Evolutionary conservation across 2,329 filamentous ascomycete genomes (phyloP).

Genomic region (Capronia coronata): DNA sequence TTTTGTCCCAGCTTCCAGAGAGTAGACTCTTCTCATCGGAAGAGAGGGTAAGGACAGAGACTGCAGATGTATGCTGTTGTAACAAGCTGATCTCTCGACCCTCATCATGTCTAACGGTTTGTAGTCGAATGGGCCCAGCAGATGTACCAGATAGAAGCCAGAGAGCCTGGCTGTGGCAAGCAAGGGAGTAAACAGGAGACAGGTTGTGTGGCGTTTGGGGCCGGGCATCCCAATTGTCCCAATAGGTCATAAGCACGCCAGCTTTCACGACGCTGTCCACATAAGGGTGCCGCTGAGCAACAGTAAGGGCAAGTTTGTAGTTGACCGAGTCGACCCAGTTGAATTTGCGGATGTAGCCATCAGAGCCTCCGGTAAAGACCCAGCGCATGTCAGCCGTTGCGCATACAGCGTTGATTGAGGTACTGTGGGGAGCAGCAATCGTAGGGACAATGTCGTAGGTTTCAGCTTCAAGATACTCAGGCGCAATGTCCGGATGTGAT

Average conservation of each 20-base stretch:
- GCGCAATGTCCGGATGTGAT: constrained; percentile 51
- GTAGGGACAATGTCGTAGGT: constrained; percentile 95
- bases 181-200: constrained; percentile 89
- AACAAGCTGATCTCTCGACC: constrained; percentile 80
- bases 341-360: constrained; percentile 95
- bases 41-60: constrained; percentile 75
- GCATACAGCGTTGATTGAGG: constrained; percentile 86
- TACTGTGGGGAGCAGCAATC: constrained; percentile 91
- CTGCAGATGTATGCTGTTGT: constrained; percentile 79
- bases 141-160: constrained; percentile 90
- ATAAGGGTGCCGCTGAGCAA: constrained; percentile 92
- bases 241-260: constrained; percentile 89
- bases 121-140: constrained; percentile 85
- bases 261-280: constrained; percentile 96
- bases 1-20: constrained; percentile 96
- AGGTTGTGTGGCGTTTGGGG: constrained; percentile 21
- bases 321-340: constrained; percentile 94
- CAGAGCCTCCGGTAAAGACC: constrained; percentile 87
- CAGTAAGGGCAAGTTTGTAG: constrained; percentile 84
- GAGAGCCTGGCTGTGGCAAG: constrained; percentile 78
- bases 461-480: constrained; percentile 69
- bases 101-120: constrained; percentile 89
- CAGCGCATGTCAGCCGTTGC: constrained; percentile 91
- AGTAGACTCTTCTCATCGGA: constrained; percentile 81
- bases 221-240: constrained; percentile 86